Evolutionary conservation across 2,329 filamentous ascomycete species (phyloP).

Genomic region (Beauveria scarabaeidicola): DNA sequence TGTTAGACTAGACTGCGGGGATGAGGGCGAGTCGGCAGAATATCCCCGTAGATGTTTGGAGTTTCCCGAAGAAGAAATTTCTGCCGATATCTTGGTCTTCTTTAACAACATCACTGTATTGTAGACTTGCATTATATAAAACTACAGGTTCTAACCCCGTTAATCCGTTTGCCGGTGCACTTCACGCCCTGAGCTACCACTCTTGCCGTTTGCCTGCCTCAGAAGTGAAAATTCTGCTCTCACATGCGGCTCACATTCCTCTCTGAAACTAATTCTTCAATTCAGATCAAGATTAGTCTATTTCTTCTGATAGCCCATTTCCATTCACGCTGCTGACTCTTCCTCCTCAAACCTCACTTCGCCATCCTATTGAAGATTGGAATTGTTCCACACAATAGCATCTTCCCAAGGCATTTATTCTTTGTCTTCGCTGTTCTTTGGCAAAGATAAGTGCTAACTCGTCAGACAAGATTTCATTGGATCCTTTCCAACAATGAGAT

Average conservation of each 20-base stretch:
- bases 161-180: background rate
- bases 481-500: background rate
- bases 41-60: background rate
- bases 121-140: background rate
- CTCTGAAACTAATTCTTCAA: background rate
- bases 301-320: background rate
- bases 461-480: background rate
- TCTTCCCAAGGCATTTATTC: background rate
- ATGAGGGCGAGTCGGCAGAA: background rate
- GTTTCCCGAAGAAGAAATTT: background rate
- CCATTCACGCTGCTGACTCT: background rate
- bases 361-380: background rate
- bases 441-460: background rate
- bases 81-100: background rate
- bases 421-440: no score
- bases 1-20: background rate
- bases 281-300: background rate
- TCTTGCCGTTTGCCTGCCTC: background rate
- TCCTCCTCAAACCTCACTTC: background rate
- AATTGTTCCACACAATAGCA: background rate
- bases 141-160: background rate
- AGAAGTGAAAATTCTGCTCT: background rate
- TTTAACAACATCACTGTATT: no score
- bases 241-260: constrained; percentile 4
- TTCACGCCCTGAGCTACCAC: background rate